Evolutionary conservation across 305 asterid species (phyloP).

Genomic region (Solanum hybrid): DNA sequence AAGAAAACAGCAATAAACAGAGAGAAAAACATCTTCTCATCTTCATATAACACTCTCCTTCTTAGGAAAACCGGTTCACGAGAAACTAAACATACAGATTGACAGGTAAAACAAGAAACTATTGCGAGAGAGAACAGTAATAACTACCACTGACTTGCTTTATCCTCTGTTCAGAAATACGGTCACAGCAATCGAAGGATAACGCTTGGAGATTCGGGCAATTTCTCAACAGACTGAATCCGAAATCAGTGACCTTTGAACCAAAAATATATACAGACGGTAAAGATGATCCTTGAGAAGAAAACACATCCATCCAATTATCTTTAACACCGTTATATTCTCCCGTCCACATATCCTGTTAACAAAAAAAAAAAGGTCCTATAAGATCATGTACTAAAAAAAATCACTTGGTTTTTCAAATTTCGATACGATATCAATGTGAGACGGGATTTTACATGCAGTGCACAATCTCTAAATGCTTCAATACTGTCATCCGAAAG

Average conservation of each 20-base stretch:
- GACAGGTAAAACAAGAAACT: background rate
- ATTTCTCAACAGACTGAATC: conserved; percentile 43
- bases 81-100: background rate
- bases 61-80: background rate
- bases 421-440: background rate
- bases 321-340: conserved; percentile 65
- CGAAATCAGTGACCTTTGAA: conserved; percentile 65
- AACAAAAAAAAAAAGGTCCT: background rate
- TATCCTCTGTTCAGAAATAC: conserved; percentile 63
- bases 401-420: background rate
- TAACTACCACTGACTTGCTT: conserved; percentile 46
- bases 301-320: conserved; percentile 69
- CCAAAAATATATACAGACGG: conserved; percentile 69
- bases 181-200: conserved; percentile 64
- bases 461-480: conserved; percentile 88
- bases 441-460: conserved; percentile 41
- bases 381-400: background rate
- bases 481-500: conserved; percentile 45
- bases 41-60: background rate
- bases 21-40: background rate
- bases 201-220: conserved; percentile 59
- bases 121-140: background rate
- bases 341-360: conserved; percentile 75
- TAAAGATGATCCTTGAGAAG: conserved; percentile 80
- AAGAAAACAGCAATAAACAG: background rate